Conservation (phyloP, 371 early-diverging fungal species). For the Mucor saturninus region DNA sequence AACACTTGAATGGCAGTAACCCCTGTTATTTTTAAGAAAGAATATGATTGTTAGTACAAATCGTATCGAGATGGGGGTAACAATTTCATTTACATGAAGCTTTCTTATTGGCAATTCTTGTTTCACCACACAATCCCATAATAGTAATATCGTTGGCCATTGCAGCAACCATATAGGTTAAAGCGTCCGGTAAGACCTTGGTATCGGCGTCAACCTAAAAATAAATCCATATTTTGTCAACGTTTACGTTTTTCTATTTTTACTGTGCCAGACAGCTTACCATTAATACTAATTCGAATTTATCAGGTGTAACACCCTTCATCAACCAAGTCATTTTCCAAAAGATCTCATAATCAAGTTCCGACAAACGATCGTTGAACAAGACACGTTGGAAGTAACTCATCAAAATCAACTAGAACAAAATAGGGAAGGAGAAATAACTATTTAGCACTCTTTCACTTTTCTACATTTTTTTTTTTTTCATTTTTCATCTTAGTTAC, state of each 20-base stretch:
- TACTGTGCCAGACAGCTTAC: conserved; percentile 41
- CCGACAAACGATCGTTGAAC: conserved; percentile 93
- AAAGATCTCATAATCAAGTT: conserved; percentile 96
- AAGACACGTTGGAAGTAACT: conserved; percentile 92
- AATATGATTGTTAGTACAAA: neutral
- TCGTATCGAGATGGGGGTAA: neutral
- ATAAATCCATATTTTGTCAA: neutral
- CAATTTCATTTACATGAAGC: conserved; percentile 71
- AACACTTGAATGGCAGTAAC: conserved; percentile 76
- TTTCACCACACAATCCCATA: conserved; percentile 90
- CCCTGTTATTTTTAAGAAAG: conserved; percentile 29
- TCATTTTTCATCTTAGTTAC: conserved; percentile 44
- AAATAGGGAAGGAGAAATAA: too few species aligned
- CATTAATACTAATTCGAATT: conserved; percentile 93
- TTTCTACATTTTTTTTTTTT: neutral
- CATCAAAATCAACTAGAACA: conserved; percentile 79
- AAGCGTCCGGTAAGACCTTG: conserved; percentile 75
- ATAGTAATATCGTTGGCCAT: conserved; percentile 84
- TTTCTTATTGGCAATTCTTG: conserved; percentile 83
- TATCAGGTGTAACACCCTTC: conserved; percentile 85
- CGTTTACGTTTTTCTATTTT: neutral
- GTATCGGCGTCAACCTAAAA: conserved; percentile 94
- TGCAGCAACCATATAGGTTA: conserved; percentile 80
- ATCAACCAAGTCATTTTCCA: conserved; percentile 84
- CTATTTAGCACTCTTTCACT: too few species aligned